Percentiles rank a stretch among this genome's conserved stretches.
Conservation (phyloP, 2,329 filamentous ascomycete genomes). For the Alternaria longipes region DNA sequence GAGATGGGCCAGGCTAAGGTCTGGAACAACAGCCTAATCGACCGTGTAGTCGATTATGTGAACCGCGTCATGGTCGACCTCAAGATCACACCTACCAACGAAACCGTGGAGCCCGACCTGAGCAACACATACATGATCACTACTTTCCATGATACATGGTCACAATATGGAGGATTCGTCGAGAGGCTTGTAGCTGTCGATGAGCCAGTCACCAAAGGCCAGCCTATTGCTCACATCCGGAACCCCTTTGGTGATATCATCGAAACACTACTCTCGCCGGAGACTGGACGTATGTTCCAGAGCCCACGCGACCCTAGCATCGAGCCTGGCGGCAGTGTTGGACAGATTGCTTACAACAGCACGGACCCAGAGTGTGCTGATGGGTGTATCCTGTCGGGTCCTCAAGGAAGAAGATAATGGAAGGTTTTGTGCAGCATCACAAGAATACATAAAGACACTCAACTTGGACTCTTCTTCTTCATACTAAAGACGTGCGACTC, state of each 20-base stretch:
- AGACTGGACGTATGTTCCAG: slow-evolving; percentile 47
- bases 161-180: slow-evolving; percentile 41
- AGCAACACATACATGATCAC: slow-evolving; percentile 44
- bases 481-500: background rate
- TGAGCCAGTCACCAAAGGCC: slow-evolving; percentile 48
- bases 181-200: slow-evolving; percentile 43
- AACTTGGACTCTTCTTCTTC: background rate
- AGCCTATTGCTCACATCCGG: slow-evolving; percentile 47
- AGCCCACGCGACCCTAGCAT: slow-evolving; percentile 47
- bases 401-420: slow-evolving; percentile 3
- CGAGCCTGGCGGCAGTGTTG: slow-evolving; percentile 47
- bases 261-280: slow-evolving; percentile 46
- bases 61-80: slow-evolving; percentile 37
- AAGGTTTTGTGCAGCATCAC: background rate
- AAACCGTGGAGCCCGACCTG: slow-evolving; percentile 43
- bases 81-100: slow-evolving; percentile 37
- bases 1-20: slow-evolving; percentile 52
- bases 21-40: slow-evolving; percentile 50
- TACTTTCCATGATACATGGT: slow-evolving; percentile 40
- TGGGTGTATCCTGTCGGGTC: slow-evolving; percentile 41
- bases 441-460: background rate
- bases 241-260: slow-evolving; percentile 51
- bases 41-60: slow-evolving; percentile 43
- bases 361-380: slow-evolving; percentile 44
- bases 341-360: slow-evolving; percentile 50